A percentile compares a stretch with the other conserved stretches of the same genome.
Conservation (phyloP, 768 basidiomycete genomes). For the Hypholoma sublateritium region DNA sequence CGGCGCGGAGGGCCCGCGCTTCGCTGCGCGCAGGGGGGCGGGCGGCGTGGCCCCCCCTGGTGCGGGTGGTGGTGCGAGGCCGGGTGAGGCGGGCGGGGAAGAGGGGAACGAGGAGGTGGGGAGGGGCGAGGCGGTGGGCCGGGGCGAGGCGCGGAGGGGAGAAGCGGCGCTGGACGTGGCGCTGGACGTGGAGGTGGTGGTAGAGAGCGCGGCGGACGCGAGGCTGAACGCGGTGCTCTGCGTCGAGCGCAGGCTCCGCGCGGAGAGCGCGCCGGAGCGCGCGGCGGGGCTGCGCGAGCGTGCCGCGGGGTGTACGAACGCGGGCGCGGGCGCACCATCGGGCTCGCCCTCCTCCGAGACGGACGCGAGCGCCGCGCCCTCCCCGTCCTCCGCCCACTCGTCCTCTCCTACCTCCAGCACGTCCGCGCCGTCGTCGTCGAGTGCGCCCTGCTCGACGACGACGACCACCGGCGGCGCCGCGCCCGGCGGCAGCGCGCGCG, state of each 20-base stretch:
- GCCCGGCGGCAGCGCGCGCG: constrained; percentile 20
- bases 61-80: too few relatives aligned
- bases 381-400: neutral
- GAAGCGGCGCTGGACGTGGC: neutral
- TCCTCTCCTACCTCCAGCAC: neutral
- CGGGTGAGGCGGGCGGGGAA: neutral
- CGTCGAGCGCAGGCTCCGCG: too few relatives aligned
- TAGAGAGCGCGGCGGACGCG: neutral
- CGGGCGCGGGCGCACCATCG: too few relatives aligned
- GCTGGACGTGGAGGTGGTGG: neutral
- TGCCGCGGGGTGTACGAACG: neutral
- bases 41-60: too few relatives aligned
- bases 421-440: neutral
- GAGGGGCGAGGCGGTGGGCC: neutral
- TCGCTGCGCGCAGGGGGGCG: constrained; percentile 10
- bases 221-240: too few relatives aligned
- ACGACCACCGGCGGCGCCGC: constrained; percentile 1
- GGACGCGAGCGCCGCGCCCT: neutral
- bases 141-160: neutral
- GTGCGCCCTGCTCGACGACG: neutral
- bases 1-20: constrained; percentile 19
- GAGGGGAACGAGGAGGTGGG: neutral
- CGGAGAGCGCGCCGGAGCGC: too few relatives aligned
- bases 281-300: neutral
- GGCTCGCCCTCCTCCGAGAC: neutral